A percentile compares a stretch with the other conserved stretches of the same genome.
Evolutionary conservation across 2,329 filamentous ascomycete species (phyloP).

Genomic region (Fusarium dlaminii): DNA sequence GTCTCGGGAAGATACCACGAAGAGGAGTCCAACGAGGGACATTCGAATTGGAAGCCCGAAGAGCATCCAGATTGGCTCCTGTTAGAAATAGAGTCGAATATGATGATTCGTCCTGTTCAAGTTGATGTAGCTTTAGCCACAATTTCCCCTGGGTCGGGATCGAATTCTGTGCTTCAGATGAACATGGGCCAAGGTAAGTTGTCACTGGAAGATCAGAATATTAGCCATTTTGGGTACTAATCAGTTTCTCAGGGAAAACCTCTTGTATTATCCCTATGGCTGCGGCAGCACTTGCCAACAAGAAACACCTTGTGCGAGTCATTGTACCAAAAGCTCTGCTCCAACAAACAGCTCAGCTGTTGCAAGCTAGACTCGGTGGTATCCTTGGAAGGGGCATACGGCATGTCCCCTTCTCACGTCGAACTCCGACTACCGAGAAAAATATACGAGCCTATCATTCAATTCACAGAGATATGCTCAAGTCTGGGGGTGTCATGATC

Average conservation of each 20-base stretch:
- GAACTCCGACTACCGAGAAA: conserved; percentile 46
- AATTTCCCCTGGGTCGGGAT: conserved; percentile 59
- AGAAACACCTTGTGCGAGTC: conserved; percentile 59
- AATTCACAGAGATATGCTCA: conserved; percentile 52
- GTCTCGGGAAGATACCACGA: conserved; percentile 60
- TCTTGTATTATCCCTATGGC: conserved; percentile 66
- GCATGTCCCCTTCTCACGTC: conserved; percentile 68
- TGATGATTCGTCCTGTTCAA: conserved; percentile 70
- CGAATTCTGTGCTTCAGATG: conserved; percentile 71
- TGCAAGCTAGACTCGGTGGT: conserved; percentile 64
- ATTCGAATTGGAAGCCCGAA: conserved; percentile 65
- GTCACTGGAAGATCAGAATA: not conserved
- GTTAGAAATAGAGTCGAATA: conserved; percentile 71
- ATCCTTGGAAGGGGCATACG: conserved; percentile 62
- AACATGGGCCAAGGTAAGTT: conserved; percentile 71
- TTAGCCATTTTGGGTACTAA: not conserved
- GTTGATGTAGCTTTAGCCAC: conserved; percentile 70
- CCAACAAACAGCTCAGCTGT: conserved; percentile 65
- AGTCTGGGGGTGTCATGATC: conserved; percentile 63
- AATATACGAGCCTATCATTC: conserved; percentile 47
- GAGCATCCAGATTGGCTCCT: conserved; percentile 70
- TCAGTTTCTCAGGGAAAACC: conserved; percentile 59
- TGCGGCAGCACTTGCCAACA: conserved; percentile 56
- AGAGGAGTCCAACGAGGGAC: conserved; percentile 51
- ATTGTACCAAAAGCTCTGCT: conserved; percentile 67